These are phyloP conservation scores for Xanthoconium purpureum DNA, from an alignment of 768 basidiomycete species.

Conservation along the genomic window DNA sequence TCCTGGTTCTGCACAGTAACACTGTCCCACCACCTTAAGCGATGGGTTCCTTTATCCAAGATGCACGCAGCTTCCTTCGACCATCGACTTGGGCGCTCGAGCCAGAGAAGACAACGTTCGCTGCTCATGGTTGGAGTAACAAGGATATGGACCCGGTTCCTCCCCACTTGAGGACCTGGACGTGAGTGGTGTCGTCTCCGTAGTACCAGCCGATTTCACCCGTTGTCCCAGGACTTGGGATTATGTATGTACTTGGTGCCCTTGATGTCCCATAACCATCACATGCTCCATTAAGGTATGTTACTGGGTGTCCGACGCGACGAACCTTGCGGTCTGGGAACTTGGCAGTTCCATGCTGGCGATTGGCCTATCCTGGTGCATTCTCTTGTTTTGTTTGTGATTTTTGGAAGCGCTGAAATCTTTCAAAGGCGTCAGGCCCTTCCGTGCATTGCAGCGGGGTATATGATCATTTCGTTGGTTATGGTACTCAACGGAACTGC, in stretches of 20 bases:
- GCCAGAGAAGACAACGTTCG: constrained; percentile 45
- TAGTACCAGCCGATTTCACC: neutral
- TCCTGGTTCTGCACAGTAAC: neutral
- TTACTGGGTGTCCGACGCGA: constrained; percentile 29
- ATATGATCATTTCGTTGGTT: constrained; percentile 66
- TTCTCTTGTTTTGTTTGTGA: neutral
- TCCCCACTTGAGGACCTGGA: constrained; percentile 58
- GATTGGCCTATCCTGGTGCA: constrained; percentile 65
- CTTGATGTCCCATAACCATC: constrained; percentile 22
- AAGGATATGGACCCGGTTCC: constrained; percentile 79
- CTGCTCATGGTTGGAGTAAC: constrained; percentile 64
- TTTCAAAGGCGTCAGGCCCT: constrained; percentile 58
- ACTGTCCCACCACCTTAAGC: neutral
- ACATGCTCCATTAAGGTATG: constrained; percentile 21
- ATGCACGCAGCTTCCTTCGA: constrained; percentile 8
- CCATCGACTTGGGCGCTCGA: constrained; percentile 22
- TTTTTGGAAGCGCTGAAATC: neutral
- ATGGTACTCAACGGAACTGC: constrained; percentile 78
- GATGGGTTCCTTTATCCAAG: constrained; percentile 9
- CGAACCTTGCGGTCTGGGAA: constrained; percentile 43
- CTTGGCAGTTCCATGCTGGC: constrained; percentile 73
- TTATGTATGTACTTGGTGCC: constrained; percentile 57
- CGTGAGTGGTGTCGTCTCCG: constrained; percentile 17
- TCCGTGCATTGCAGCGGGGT: constrained; percentile 67
- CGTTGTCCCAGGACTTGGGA: constrained; percentile 43